phyloP scores from a whole-genome alignment of 192 early-diverging fungal genomes.

The Dimargaris xerosporica region DNA sequence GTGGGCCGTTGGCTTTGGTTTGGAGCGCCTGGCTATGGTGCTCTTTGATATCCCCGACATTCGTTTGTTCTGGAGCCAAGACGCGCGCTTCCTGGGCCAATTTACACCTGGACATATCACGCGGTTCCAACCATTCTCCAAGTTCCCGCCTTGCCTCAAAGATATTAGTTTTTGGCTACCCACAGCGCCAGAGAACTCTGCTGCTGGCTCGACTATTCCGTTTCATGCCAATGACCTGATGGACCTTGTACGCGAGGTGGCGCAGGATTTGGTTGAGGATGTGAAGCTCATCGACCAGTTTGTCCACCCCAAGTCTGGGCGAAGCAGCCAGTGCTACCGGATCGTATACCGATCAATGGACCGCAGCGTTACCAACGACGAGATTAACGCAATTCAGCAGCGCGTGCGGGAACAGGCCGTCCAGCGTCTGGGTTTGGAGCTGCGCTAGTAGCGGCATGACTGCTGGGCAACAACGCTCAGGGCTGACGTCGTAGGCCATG shows the following conservation, averaged over 20 bases:
- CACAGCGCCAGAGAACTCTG: background rate
- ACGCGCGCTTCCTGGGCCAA: slow-evolving; percentile 73
- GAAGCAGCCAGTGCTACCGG: slow-evolving; percentile 72
- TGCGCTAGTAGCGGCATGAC: slow-evolving; percentile 35
- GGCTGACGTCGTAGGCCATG: too few relatives aligned
- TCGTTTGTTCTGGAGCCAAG: slow-evolving; percentile 86
- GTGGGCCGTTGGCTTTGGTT: slow-evolving; percentile 97
- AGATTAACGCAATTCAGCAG: slow-evolving; percentile 88
- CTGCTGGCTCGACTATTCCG: background rate
- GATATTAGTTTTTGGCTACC: slow-evolving; percentile 89
- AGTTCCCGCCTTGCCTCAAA: slow-evolving; percentile 82
- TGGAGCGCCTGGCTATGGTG: slow-evolving; percentile 92
- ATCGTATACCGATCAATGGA: slow-evolving; percentile 97
- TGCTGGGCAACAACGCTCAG: too few relatives aligned
- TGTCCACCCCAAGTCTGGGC: slow-evolving; percentile 68
- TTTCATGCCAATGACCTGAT: slow-evolving; percentile 93
- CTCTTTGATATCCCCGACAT: slow-evolving; percentile 93
- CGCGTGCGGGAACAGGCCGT: slow-evolving; percentile 48
- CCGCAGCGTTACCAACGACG: slow-evolving; percentile 82
- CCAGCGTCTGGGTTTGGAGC: slow-evolving; percentile 48
- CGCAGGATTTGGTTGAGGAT: slow-evolving; percentile 82
- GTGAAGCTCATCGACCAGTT: slow-evolving; percentile 85
- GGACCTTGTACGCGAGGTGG: slow-evolving; percentile 80
- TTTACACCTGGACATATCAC: slow-evolving; percentile 52
- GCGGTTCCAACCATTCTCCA: slow-evolving; percentile 75